Evolutionary conservation across 2,329 filamentous ascomycete genomes (phyloP).

Genomic region (Aaosphaeria pasadenensis): DNA sequence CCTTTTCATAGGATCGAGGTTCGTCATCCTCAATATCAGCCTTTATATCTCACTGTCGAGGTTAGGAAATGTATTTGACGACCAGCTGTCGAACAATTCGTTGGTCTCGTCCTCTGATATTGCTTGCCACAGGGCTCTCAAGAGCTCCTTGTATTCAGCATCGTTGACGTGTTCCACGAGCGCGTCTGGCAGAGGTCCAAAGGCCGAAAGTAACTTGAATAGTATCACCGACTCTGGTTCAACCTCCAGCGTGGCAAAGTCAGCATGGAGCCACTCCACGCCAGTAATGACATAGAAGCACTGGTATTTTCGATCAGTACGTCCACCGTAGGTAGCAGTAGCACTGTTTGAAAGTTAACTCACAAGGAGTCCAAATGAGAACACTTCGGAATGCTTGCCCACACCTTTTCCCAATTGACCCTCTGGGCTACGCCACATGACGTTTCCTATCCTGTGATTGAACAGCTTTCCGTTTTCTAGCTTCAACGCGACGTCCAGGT

Average conservation of each 20-base stretch:
- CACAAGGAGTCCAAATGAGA: conserved; percentile 10
- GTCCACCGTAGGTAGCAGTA: background rate
- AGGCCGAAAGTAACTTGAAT: background rate
- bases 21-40: background rate
- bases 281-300: background rate
- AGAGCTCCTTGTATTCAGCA: background rate
- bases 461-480: background rate
- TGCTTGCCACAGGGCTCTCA: background rate
- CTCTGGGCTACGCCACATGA: conserved; percentile 11
- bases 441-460: background rate
- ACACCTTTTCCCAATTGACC: conserved; percentile 9
- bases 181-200: background rate
- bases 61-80: background rate
- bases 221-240: background rate
- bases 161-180: background rate
- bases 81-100: background rate
- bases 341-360: background rate
- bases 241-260: background rate
- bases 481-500: background rate
- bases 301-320: no score
- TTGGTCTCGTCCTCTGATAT: background rate
- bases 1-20: background rate
- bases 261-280: background rate
- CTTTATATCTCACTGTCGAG: background rate
- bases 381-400: conserved; percentile 9